Evolutionary conservation across 169 alveolate genomes (phyloP), one percentile per base, ranked within the genome.

Genomic region (Plasmodium relictum): DNA sequence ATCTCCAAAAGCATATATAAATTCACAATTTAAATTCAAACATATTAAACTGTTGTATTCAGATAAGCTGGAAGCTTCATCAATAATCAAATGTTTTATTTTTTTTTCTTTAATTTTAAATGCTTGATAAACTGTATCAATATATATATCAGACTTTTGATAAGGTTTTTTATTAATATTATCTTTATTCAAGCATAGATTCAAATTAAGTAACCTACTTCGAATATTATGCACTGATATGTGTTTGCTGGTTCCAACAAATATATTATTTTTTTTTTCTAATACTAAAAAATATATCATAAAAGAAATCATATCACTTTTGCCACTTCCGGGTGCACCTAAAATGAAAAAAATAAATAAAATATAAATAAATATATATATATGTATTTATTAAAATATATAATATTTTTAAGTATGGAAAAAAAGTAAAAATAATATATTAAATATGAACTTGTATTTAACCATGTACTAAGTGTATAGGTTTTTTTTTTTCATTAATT

Each of bases 291-390:
- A 6, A 50, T 80, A 80, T 16, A 80, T 80, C 14, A 66, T 52
- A 50, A 80, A 80, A 16, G 90, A 45, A 5, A 80, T 80, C 2
- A 80, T 61, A 59, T 80, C 73, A 14, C 90, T 80, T 45, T 80
- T 80, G 4, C 90, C 90, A 26, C 90, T 80, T 24, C 90, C 90
- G 2, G 90, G 90, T 0, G 90, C 90, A 0, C 89, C 89, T 76
- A 26, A 73, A 7, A 59, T 59, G 31, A 58, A 14, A 58, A 59
- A 24, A 18, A 56, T 20, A 56, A 56, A 56, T 6, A 18, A 16
- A 58, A 58, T 18, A 5, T 12, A 16, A 58, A 20, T 61, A 61
- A 7, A 16, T 22, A 18, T 22, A 59, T 18, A 59, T 22, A 22
- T 59, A 22, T 26, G 18, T 62, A 16, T 39, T 31, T 14, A 61